phyloP scores from a whole-genome alignment of 1,139 yeast species.

The Geotrichum fermentans region DNA sequence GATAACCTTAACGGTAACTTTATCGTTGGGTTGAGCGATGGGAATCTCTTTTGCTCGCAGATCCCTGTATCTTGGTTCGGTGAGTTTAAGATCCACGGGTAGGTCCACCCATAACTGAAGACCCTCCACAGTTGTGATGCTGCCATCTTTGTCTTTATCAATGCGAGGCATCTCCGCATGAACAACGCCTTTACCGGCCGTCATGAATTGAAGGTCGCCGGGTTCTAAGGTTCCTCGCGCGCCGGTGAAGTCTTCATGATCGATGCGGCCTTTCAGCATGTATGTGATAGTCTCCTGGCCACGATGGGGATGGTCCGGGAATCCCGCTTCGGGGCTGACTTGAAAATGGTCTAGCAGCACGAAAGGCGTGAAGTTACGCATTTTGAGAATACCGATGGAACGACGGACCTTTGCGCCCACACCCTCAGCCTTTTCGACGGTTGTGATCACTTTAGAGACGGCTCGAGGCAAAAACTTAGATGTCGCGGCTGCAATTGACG shows the following conservation, averaged over 20 bases:
- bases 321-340: slow-evolving; percentile 62
- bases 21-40: slow-evolving; percentile 59
- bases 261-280: slow-evolving; percentile 67
- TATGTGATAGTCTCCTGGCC: slow-evolving; percentile 88
- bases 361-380: slow-evolving; percentile 77
- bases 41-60: slow-evolving; percentile 70
- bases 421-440: slow-evolving; percentile 78
- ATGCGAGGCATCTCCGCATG: slow-evolving; percentile 84
- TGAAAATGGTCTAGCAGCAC: slow-evolving; percentile 77
- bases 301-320: slow-evolving; percentile 90
- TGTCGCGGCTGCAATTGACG: no score
- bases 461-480: slow-evolving; percentile 42
- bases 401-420: slow-evolving; percentile 82
- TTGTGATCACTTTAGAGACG: slow-evolving; percentile 55
- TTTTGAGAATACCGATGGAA: slow-evolving; percentile 64
- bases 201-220: slow-evolving; percentile 92
- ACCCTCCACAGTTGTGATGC: slow-evolving; percentile 47
- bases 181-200: slow-evolving; percentile 86
- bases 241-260: slow-evolving; percentile 92
- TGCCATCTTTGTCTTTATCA: slow-evolving; percentile 43
- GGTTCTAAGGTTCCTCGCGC: slow-evolving; percentile 68
- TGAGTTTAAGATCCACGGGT: slow-evolving; percentile 62
- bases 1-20: slow-evolving; percentile 65
- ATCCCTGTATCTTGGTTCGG: slow-evolving; percentile 78
- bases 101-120: slow-evolving; percentile 91